A percentile compares a stretch with the other conserved stretches of the same genome.
Evolutionary conservation across 139 green algal genomes (phyloP).

Genomic region (Coelastrella sp.): DNA sequence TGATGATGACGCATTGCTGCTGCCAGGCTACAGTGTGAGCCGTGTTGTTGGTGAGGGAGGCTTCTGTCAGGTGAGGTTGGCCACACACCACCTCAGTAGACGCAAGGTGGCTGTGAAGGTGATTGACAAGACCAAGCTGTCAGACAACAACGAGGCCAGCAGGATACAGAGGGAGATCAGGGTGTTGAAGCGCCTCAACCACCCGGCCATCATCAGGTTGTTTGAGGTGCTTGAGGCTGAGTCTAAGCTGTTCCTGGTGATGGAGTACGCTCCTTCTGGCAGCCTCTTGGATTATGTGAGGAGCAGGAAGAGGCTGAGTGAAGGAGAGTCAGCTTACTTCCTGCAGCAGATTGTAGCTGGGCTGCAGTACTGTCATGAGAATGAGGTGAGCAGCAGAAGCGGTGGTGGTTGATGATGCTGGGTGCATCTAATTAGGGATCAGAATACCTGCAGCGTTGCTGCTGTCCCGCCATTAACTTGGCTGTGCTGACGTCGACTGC

Average conservation of each 20-base stretch:
- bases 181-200: slow-evolving; percentile 84
- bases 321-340: slow-evolving; percentile 78
- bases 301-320: slow-evolving; percentile 78
- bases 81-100: slow-evolving; percentile 74
- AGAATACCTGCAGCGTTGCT: not conserved
- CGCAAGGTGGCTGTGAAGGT: slow-evolving; percentile 88
- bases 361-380: slow-evolving; percentile 84
- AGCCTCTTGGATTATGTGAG: slow-evolving; percentile 91
- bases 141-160: slow-evolving; percentile 68
- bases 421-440: not conserved
- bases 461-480: not conserved
- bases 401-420: not conserved
- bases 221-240: slow-evolving; percentile 83
- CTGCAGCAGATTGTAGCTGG: slow-evolving; percentile 81
- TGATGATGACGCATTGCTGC: slow-evolving; percentile 4
- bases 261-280: slow-evolving; percentile 87
- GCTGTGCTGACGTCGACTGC: no score
- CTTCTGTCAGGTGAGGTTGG: slow-evolving; percentile 84
- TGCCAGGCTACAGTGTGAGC: slow-evolving; percentile 84
- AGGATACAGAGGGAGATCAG: slow-evolving; percentile 80
- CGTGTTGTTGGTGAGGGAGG: slow-evolving; percentile 87
- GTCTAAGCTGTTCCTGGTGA: slow-evolving; percentile 83
- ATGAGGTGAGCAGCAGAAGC: slow-evolving; percentile 64
- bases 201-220: slow-evolving; percentile 75
- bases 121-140: slow-evolving; percentile 85